phyloP scores from a whole-genome alignment of 2,329 filamentous ascomycete genomes.

The Fusarium penzigii region DNA sequence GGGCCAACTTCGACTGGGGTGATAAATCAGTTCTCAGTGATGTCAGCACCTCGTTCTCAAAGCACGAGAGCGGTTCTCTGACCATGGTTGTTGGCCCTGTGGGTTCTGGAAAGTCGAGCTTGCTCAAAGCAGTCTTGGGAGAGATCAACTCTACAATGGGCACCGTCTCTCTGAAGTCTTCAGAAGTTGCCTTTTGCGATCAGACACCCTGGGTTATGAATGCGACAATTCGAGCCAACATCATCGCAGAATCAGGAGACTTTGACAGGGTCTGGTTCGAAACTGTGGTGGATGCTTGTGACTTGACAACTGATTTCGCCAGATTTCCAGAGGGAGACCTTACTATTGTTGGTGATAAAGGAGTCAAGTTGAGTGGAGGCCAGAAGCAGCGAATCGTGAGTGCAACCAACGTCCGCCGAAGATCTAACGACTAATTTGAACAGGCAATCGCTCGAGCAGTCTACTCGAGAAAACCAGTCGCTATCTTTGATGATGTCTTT shows the following conservation, averaged over 20 bases:
- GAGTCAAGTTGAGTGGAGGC: constrained; percentile 37
- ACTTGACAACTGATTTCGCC: constrained; percentile 31
- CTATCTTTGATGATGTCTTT: constrained; percentile 42
- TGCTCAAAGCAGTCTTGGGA: constrained; percentile 34
- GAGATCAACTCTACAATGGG: constrained; percentile 26
- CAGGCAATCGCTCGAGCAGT: constrained; percentile 36
- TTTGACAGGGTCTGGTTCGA: constrained; percentile 36
- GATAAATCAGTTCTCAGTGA: constrained; percentile 26
- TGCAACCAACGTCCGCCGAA: background rate
- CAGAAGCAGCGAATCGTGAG: constrained; percentile 37
- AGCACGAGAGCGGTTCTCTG: constrained; percentile 22
- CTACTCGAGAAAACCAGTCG: constrained; percentile 34
- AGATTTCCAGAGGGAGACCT: constrained; percentile 25
- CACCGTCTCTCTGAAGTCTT: constrained; percentile 20
- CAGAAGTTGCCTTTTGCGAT: constrained; percentile 32
- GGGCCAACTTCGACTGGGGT: constrained; percentile 30
- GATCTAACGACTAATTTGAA: background rate
- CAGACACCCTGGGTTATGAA: constrained; percentile 38
- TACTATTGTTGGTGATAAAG: constrained; percentile 33
- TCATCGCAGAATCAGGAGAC: constrained; percentile 31
- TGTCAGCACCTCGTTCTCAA: constrained; percentile 25
- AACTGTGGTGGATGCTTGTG: constrained; percentile 36
- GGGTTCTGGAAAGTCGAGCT: constrained; percentile 34
- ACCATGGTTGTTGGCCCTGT: constrained; percentile 35
- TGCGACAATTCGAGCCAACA: constrained; percentile 36